Evolutionary conservation across 176 grass and related monocot species (phyloP), one percentile per base, ranked within the genome.

Genomic region (Aegilops speltoides): DNA sequence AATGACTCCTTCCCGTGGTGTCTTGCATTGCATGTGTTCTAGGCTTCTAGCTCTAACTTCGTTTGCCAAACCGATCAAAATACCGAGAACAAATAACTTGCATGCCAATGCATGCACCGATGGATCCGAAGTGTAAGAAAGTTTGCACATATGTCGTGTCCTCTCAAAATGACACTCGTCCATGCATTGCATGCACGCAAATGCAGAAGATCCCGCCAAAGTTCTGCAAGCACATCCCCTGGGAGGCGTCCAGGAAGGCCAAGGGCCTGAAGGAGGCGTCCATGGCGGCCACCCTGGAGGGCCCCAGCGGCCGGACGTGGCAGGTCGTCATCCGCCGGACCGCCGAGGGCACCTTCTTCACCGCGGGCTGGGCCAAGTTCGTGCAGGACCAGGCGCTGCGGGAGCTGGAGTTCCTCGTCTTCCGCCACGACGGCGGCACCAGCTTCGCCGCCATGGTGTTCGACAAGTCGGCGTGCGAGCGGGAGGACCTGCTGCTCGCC

Each of bases 141-240:
- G 14, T 11, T 33, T 61, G 0, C 8, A 8, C 15, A 43, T 36
- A 23, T 13, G 13, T 3, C 10, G 31, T 0, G 2, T 54, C 29
- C 26, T 34, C 64, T 36, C 29, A 50, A 57, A 59, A 11, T 75
- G 25, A 60, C 43, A 60, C 43, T 29, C 54, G 8, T 56, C 24
- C 62, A 23, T 79, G 43, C 32, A 67, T 54, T 46, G n/a, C 50
- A 57, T 15, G 6, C 76, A 57, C 82, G 54, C 25, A 77, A 46
- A 56, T 63, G 91, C 86, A 98, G 93, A 98, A 89, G 56, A 94
- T 98, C 65, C 93, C 93, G 24, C 90, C 93, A 9, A 91, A 92
- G 67, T 98, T 98, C 66, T 81, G 93, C 83, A 91, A 96, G 84
- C 88, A 94, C 70, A 89, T 98, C 68, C 88, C 84, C 3, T 87